Base-by-base conservation (phyloP, 2,329 filamentous ascomycete genomes). In the Kalaharituber pfeilii region DNA sequence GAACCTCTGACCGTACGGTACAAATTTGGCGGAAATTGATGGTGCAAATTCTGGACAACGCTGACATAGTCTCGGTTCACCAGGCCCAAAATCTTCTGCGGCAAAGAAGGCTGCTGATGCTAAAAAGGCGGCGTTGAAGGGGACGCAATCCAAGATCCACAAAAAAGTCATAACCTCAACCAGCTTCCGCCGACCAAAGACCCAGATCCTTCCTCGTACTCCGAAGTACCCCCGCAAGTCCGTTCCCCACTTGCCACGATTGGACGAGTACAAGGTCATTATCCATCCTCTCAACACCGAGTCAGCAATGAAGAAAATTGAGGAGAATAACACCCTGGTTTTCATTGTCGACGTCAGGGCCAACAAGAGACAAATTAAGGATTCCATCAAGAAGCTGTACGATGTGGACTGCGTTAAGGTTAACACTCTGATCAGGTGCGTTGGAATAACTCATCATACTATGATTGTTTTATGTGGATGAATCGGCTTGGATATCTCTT, bases 221-320 rank as follows among this genome's bases (percentile, higher is more conserved):
- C 88, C 89, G 72, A 94, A 94, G 77, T 96, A 94, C 80, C 88
- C 86, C 65, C 87, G 89, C 77, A 94, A 91, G 79, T 88, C 86
- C 65, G 80, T 98, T 71, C 82, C 85, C 67, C 83, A 89, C 72
- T 79, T 80, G 70, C 83, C 88, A 66, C 84, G 87, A 67, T 85
- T 98, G 68, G 91, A 98, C 75, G 85, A 89, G 76, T 85, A 88
- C 80, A 95, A 94, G 82, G 79, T 96, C 72, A 84, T 98, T 72
- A 78, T 96, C 70, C 86, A 95, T 81, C 91, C 91, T 65, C 80
- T 98, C 70, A 98, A 98, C 83, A 98, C 91, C 59, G 91, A 98
- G 84, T 91, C 84, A 69, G 91, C 93, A 69, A 96, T 98, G 89
- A 98, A 98, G 86, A 95, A 95, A 84, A 95, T 98, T 67, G 91